Percentiles rank a stretch among this genome's conserved stretches.
Evolutionary conservation across 2,329 filamentous ascomycete genomes (phyloP).

Genomic region (Alternaria incomplexa): DNA sequence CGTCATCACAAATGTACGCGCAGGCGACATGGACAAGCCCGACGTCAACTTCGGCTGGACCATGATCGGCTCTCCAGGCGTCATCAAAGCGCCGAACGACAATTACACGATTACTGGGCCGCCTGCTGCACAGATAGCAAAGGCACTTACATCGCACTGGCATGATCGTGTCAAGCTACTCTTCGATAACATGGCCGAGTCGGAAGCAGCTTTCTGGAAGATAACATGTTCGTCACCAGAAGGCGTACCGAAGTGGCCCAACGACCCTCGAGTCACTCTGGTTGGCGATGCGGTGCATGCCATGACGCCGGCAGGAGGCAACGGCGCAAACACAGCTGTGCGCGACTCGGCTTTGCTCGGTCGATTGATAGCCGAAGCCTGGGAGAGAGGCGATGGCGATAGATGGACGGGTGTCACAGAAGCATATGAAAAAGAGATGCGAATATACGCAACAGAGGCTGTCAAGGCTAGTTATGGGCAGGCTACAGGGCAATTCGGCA

Average conservation of each 20-base stretch:
- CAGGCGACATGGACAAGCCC: slow-evolving; percentile 65
- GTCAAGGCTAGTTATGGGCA: slow-evolving; percentile 61
- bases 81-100: slow-evolving; percentile 64
- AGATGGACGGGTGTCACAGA: slow-evolving; percentile 44
- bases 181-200: slow-evolving; percentile 63
- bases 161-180: slow-evolving; percentile 62
- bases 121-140: slow-evolving; percentile 64
- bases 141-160: slow-evolving; percentile 61
- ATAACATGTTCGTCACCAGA: slow-evolving; percentile 67
- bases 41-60: slow-evolving; percentile 68
- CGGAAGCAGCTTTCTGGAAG: slow-evolving; percentile 69
- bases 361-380: slow-evolving; percentile 43
- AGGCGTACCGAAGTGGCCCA: slow-evolving; percentile 66
- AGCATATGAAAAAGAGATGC: slow-evolving; percentile 47
- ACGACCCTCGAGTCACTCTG: slow-evolving; percentile 59
- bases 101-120: slow-evolving; percentile 65
- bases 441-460: slow-evolving; percentile 42
- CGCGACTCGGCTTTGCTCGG: slow-evolving; percentile 51
- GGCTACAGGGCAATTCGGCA: slow-evolving; percentile 20
- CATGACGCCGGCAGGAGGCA: slow-evolving; percentile 56
- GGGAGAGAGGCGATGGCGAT: slow-evolving; percentile 25
- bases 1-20: slow-evolving; percentile 68
- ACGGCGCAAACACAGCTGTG: slow-evolving; percentile 56
- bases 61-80: slow-evolving; percentile 63
- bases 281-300: slow-evolving; percentile 55